phyloP scores from a whole-genome alignment of 2,329 filamentous ascomycete genomes.

The Cephalotrichum gorgonifer region DNA sequence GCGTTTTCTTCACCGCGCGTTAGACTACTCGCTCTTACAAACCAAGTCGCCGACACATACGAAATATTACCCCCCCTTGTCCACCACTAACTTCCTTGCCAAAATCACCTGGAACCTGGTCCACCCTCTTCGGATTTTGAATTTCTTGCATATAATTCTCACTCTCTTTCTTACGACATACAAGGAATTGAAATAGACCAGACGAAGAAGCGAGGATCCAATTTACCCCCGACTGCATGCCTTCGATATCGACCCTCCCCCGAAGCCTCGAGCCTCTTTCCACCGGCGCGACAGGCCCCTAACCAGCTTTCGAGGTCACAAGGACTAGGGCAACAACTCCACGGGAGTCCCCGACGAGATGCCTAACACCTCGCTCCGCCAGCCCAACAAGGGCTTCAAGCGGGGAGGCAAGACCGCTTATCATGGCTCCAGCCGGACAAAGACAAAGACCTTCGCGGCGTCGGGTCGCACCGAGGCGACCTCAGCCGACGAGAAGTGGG shows the following conservation, averaged over 20 bases:
- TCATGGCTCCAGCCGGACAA: slow-evolving; percentile 56
- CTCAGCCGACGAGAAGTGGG: slow-evolving; percentile 85
- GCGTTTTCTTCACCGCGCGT: too few relatives aligned
- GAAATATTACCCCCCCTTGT: too few relatives aligned
- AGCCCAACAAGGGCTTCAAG: slow-evolving; percentile 56
- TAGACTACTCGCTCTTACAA: too few relatives aligned
- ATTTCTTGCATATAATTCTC: too few relatives aligned
- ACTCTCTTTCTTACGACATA: too few relatives aligned
- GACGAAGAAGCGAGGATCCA: too few relatives aligned
- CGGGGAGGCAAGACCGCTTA: slow-evolving; percentile 59
- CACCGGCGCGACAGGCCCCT: not conserved
- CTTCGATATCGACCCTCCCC: not conserved
- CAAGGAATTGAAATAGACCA: too few relatives aligned
- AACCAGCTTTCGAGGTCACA: not conserved
- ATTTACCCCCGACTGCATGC: not conserved
- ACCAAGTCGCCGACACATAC: too few relatives aligned
- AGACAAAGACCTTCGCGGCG: slow-evolving; percentile 69
- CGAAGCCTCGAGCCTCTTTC: not conserved
- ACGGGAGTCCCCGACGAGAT: slow-evolving; percentile 26
- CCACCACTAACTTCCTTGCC: too few relatives aligned
- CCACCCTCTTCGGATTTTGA: too few relatives aligned
- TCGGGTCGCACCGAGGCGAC: slow-evolving; percentile 73
- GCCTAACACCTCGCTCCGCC: slow-evolving; percentile 50
- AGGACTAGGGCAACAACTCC: not conserved
- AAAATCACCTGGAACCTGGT: too few relatives aligned